phyloP scores from a whole-genome alignment of 768 basidiomycete species.

The Pleurotus ostreatus region DNA sequence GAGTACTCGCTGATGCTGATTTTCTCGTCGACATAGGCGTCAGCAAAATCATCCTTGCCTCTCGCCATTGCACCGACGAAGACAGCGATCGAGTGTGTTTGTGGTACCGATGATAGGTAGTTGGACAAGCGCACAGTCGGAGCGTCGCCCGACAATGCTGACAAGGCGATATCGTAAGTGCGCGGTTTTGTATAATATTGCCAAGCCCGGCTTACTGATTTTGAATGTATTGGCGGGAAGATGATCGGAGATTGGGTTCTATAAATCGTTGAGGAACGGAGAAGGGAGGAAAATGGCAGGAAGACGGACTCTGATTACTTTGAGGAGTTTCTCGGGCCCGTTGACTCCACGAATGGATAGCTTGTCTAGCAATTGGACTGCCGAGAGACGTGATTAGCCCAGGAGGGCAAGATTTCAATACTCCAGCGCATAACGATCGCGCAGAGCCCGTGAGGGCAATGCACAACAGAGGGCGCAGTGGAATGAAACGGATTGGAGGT shows the following conservation, averaged over 20 bases:
- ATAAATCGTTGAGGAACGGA: conserved; percentile 11
- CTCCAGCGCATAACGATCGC: background rate
- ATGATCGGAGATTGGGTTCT: conserved; percentile 95
- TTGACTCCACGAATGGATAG: conserved; percentile 94
- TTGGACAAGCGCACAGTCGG: conserved; percentile 74
- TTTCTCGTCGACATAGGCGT: conserved; percentile 92
- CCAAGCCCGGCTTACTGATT: conserved; percentile 61
- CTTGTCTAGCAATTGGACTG: conserved; percentile 96
- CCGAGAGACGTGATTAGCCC: conserved; percentile 1
- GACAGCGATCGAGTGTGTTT: conserved; percentile 86
- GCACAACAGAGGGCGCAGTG: background rate
- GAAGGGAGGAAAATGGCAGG: background rate
- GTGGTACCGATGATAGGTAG: conserved; percentile 82
- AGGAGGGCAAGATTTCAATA: background rate
- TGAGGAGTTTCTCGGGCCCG: conserved; percentile 93
- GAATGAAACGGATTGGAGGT: background rate
- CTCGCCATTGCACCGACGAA: conserved; percentile 99
- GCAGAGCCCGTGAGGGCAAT: background rate
- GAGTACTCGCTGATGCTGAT: conserved; percentile 94
- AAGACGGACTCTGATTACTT: conserved; percentile 83
- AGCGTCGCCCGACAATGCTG: conserved; percentile 62
- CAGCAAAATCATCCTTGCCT: conserved; percentile 95
- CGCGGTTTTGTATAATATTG: background rate
- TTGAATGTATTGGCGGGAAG: conserved; percentile 94
- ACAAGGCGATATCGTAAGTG: background rate